Conservation (phyloP, 441 rosid genomes). For the Populus hybrid region DNA sequence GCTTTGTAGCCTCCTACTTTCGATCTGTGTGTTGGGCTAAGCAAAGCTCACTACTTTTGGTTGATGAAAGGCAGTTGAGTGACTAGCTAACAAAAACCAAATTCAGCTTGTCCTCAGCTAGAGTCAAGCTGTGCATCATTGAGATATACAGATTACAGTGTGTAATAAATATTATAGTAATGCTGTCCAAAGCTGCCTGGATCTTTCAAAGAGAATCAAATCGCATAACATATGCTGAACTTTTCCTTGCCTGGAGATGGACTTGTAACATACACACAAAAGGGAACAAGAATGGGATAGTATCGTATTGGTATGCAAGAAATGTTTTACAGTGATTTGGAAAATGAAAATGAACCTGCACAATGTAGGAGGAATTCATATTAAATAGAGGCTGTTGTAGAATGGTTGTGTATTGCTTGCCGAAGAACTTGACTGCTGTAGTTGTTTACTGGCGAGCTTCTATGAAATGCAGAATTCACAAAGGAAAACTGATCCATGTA, state of each 20-base stretch:
- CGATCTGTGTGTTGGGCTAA: neutral
- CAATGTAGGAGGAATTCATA: neutral
- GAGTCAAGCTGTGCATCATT: no score
- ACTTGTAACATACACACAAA: neutral
- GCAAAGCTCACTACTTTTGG: neutral
- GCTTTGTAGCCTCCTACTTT: neutral
- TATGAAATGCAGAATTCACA: conserved; percentile 14
- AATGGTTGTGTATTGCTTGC: conserved; percentile 9
- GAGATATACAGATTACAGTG: neutral
- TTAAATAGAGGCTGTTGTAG: conserved; percentile 18
- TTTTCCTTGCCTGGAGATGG: neutral
- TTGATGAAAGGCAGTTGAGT: neutral
- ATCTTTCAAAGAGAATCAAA: neutral
- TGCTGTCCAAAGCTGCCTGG: neutral
- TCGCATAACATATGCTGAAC: neutral
- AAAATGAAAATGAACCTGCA: neutral
- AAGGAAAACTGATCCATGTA: conserved; percentile 49
- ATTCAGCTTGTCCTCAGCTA: no score
- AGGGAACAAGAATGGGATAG: neutral
- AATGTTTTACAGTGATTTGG: no score
- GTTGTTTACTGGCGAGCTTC: conserved; percentile 12
- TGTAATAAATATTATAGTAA: neutral
- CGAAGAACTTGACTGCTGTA: conserved; percentile 20
- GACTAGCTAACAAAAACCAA: no score
- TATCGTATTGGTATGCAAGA: no score